Evolutionary conservation across 805 yeast species (phyloP), one percentile per base, ranked within the genome.

Genomic region (Cyberlindnera galapagoensis): DNA sequence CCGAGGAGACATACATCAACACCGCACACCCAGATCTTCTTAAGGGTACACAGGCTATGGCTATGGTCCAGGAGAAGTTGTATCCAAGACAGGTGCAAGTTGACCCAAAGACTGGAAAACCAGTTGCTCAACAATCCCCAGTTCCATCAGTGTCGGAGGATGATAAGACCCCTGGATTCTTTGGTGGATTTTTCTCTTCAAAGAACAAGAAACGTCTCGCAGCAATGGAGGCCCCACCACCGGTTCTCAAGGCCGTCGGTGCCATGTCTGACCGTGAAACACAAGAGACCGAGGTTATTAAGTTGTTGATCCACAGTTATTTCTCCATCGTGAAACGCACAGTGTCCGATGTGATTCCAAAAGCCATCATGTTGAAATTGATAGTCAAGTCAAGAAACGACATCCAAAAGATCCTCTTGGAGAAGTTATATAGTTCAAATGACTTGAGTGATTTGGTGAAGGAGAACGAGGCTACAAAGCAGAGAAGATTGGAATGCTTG

Each of bases 1-100:
- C 95, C 39, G 98, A 92, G 61, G 90, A 88, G 52, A 80, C 95
- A 4, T 92, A 92, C 59, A 87, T 92, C 47, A 92, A 92, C 61
- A 92, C 98, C 5, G 97, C 95, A 3, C 98, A 92, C 55, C 97
- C 97, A 4, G 97, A 92, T 57, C 74, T 92, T 52, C 70, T 92
- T 48, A 88, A 84, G 57, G 98, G 98, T 28, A 80, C 94, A 21
- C 88, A 82, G 52, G 97, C 97, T 6, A 81, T 90, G 92, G 77
- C 83, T 5, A 78, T 86, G 57, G 95, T 92, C 21, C 66, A 84
- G 56, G 97, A 92, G 46, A 84, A 76, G 57, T 63, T 86, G 60
- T 92, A 63, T 40, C 63, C 67, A 33, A 80, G 79, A 42, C 86
- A 84, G 40, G 75, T 76, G 22, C 80, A 77, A 31, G 80, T 85